Evolutionary conservation across 2,329 filamentous ascomycete genomes (phyloP).

Genomic region (Magnaporthiopsis rhizophila): DNA sequence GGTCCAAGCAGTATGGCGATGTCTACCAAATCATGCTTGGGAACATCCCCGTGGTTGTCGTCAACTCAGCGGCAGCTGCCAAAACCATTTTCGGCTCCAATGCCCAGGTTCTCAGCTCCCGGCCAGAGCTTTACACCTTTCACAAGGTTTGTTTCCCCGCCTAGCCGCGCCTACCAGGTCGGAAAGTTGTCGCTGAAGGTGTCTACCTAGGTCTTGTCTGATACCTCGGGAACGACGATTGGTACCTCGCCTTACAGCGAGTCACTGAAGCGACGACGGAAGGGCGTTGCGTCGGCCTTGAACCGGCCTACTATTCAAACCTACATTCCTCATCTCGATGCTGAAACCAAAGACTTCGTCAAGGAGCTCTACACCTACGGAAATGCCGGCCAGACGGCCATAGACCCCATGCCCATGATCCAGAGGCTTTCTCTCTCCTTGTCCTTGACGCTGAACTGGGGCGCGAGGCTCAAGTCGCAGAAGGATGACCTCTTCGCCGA

Average conservation of each 20-base stretch:
- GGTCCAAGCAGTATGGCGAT: slow-evolving; percentile 31
- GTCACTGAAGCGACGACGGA: slow-evolving; percentile 69
- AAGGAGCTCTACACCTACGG: slow-evolving; percentile 53
- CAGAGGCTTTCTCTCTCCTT: slow-evolving; percentile 51
- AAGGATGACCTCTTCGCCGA: slow-evolving; percentile 50
- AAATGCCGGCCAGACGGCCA: slow-evolving; percentile 39
- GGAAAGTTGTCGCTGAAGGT: too few species aligned
- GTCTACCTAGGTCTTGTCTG: slow-evolving; percentile 42
- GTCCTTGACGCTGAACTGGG: slow-evolving; percentile 59
- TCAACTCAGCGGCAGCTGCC: slow-evolving; percentile 45
- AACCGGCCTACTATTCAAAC: slow-evolving; percentile 62
- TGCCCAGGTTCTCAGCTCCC: slow-evolving; percentile 43
- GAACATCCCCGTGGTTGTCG: slow-evolving; percentile 46
- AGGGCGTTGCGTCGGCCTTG: slow-evolving; percentile 69
- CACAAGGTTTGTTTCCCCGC: slow-evolving; percentile 22
- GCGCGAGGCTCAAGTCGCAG: slow-evolving; percentile 44
- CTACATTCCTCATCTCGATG: slow-evolving; percentile 76
- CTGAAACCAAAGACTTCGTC: slow-evolving; percentile 61
- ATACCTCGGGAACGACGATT: slow-evolving; percentile 59
- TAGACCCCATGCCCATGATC: slow-evolving; percentile 62
- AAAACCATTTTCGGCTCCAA: slow-evolving; percentile 36
- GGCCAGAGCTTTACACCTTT: slow-evolving; percentile 52
- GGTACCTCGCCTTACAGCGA: slow-evolving; percentile 62
- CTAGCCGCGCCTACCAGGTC: too few species aligned
- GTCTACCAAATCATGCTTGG: slow-evolving; percentile 52